Base-by-base conservation (phyloP, 2,329 filamentous ascomycete species). In the Cladosporium oxysporum region DNA sequence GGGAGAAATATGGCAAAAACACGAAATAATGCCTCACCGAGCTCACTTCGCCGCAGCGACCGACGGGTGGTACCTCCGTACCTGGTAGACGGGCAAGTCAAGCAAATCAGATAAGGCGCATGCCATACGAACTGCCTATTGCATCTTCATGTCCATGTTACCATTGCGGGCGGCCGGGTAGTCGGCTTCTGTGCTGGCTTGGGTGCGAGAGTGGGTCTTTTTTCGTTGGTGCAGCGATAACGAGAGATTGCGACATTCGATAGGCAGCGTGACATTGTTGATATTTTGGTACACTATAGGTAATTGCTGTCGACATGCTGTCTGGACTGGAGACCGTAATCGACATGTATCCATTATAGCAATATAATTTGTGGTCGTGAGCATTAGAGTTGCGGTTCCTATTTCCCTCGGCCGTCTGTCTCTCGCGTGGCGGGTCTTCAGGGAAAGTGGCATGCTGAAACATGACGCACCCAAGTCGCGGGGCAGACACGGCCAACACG, bases 161-260 rank as follows among this genome's bases (percentile, higher is more conserved):
- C 60, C 12, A 28, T 61, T 12, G 41, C 31, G 60, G 31, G 28
- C 31, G 60, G 60, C 60, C 60, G 60, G 60, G 21, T 62, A 62
- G 18, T 52, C 60, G 60, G 60, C 60, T 53, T 62, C 47, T 41
- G 29, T 58, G 33, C 23, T 58, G n/a, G 55, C 55, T 35, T 58
- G 31, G 55, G 33, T 8, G 55, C 12, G 8, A 8, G 23, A 29
- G 49, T 53, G 49, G 49, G 23, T 26, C 49, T 53, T 26, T 21
- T 53, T 26, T n/a, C 28, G 23, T 29, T 28, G 49, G 16, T 8
- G 23, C 16, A 53, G 49, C 28, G 49, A 47, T 47, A 47, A 47
- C 41, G 41, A 47, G 41, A 47, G 41, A 47, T 47, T 47, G 41
- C 41, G 41, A 47, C 41, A 47, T 47, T 47, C 41, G n/a, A 44